Base-by-base conservation (phyloP, 2,329 filamentous ascomycete species). In the Alternaria burnsii region DNA sequence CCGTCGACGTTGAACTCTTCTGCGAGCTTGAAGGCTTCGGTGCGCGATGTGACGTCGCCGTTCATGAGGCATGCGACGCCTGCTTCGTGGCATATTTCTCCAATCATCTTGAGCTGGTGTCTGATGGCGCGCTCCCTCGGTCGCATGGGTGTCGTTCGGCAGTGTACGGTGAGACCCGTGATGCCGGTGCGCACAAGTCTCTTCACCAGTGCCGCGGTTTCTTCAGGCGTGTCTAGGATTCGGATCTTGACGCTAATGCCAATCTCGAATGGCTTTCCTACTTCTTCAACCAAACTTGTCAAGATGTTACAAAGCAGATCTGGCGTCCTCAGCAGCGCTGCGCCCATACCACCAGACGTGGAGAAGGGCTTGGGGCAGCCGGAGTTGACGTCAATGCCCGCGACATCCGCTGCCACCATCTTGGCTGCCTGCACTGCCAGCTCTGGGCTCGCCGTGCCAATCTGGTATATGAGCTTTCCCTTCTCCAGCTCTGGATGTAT, bases 321-420 rank as follows among this genome's bases (percentile, higher is more conserved):
- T 0, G 95, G 94, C 0, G 91, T 94, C 69, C 87, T 88, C 16
- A 99, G 86, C 20, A 99, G 85, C 1, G 94, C 94, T 0, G 95
- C 95, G 50, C 95, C 95, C 95, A 99, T 99, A 50, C 95, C 95
- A 61, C 93, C 93, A 64, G 87, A 87, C 2, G 94, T 97, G 73
- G 92, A 97, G 80, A 99, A 99, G 0, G 94, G 92, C 79, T 99
- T 99, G 0, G 95, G 95, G 76, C 95, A 99, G n/a, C 95, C 95
- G 0, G 95, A 93, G 78, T 99, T 99, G 63, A 99, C 91, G 77
- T 98, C 95, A 70, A 99, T 97, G 61, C 95, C 95, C 0, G 90
- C 89, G 3, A 99, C 95, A 79, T 98, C 93, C 12, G 82, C 86
- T 0, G 94, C 95, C 20, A 99, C 90, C 16, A 97, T 81, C 54